A percentile compares a stretch with the other conserved stretches of the same genome.
Evolutionary conservation across 331 rosid genomes (phyloP).

Genomic region (Rhamnella rubrinervis): DNA sequence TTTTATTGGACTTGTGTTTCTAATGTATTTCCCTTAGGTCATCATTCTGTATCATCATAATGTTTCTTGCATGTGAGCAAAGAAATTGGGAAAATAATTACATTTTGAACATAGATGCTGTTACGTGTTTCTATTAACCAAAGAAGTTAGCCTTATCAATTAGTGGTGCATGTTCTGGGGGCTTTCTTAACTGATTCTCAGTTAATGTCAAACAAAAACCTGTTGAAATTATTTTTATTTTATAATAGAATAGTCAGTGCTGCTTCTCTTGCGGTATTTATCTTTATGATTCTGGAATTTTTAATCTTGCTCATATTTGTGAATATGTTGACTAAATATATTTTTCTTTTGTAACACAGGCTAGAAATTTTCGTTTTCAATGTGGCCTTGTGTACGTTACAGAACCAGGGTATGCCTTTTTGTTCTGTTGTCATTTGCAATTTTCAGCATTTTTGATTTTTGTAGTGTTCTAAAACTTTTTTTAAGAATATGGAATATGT

Average conservation of each 20-base stretch:
- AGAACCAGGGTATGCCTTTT: conserved; percentile 83
- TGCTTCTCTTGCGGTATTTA: not conserved
- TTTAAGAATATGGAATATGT: no score
- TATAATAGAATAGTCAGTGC: not conserved
- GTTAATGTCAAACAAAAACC: not conserved
- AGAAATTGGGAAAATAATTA: not conserved
- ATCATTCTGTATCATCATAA: not conserved
- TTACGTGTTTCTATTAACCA: not conserved
- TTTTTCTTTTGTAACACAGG: conserved; percentile 50
- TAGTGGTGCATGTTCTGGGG: no score
- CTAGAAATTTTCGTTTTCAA: conserved; percentile 89
- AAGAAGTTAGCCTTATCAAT: not conserved
- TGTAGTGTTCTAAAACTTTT: not conserved
- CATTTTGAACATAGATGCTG: not conserved
- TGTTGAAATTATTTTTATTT: not conserved
- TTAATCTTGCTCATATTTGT: conserved; percentile 9
- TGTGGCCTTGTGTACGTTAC: conserved; percentile 96
- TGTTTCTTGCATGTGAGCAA: not conserved
- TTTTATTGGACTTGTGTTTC: not conserved
- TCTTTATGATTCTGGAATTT: not conserved
- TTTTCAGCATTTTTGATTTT: not conserved
- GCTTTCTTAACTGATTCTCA: no score
- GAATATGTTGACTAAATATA: conserved; percentile 16
- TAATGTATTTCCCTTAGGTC: not conserved
- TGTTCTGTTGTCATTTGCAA: conserved; percentile 13